These are phyloP conservation scores for Huntiella bhutanensis DNA, from an alignment of 2,329 filamentous ascomycete genomes.

Conservation along the genomic window DNA sequence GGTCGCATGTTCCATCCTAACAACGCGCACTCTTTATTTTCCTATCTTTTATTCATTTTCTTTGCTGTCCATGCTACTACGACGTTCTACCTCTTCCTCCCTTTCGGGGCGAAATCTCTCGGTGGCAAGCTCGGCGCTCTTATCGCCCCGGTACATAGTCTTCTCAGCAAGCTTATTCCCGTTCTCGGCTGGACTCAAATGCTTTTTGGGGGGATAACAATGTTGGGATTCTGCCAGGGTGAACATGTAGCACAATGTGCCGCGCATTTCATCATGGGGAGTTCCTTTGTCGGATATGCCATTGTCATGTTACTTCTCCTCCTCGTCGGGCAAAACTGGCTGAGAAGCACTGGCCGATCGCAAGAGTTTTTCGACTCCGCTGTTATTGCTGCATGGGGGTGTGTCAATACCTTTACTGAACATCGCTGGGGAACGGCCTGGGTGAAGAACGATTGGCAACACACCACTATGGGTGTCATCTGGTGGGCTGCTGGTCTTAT, in stretches of 20 bases:
- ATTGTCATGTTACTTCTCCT: constrained; percentile 72
- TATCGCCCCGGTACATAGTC: constrained; percentile 54
- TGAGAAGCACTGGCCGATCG: constrained; percentile 62
- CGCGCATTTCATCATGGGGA: constrained; percentile 97
- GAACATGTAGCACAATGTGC: constrained; percentile 85
- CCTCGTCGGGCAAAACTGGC: constrained; percentile 73
- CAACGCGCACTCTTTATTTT: constrained; percentile 70
- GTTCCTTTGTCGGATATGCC: constrained; percentile 87
- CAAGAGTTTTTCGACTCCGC: constrained; percentile 94
- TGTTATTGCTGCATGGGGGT: constrained; percentile 86
- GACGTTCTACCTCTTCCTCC: constrained; percentile 67
- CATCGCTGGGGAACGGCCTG: constrained; percentile 81
- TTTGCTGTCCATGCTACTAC: constrained; percentile 58
- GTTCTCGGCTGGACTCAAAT: constrained; percentile 82
- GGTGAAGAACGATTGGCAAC: constrained; percentile 88
- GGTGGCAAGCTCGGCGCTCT: constrained; percentile 57
- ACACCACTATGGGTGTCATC: constrained; percentile 97
- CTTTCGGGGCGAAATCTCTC: constrained; percentile 66
- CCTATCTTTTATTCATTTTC: constrained; percentile 61
- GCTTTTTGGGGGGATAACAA: constrained; percentile 85
- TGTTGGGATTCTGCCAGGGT: constrained; percentile 77
- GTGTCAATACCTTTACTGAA: constrained; percentile 95
- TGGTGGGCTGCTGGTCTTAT: constrained; percentile 93
- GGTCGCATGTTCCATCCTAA: constrained; percentile 60
- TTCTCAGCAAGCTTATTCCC: constrained; percentile 76